Conservation (phyloP, 768 basidiomycete genomes). For the Amanita thiersii region DNA sequence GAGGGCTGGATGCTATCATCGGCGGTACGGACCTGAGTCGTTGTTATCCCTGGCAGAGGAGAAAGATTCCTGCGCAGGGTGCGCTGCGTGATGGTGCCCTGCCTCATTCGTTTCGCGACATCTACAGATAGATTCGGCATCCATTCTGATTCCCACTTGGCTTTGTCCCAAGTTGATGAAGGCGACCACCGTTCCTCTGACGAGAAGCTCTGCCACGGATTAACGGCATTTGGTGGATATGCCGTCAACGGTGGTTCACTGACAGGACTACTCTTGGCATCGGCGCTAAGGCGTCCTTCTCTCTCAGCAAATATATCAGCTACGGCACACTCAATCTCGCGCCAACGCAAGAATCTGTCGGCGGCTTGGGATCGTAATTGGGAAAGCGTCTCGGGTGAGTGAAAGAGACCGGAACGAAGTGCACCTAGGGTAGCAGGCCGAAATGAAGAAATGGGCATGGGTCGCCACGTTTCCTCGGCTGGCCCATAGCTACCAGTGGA, state of each 20-base stretch:
- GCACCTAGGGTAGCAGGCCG: constrained; percentile 41
- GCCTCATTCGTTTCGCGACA: constrained; percentile 42
- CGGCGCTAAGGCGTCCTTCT: neutral
- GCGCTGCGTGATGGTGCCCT: constrained; percentile 21
- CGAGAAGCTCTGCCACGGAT: constrained; percentile 5
- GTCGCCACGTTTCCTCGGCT: neutral
- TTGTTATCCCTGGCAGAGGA: neutral
- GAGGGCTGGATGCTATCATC: too few species aligned
- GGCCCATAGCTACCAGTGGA: constrained; percentile 14
- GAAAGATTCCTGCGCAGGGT: neutral
- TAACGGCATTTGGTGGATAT: constrained; percentile 10
- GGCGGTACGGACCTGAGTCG: neutral
- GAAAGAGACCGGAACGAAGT: constrained; percentile 54
- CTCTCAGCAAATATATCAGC: constrained; percentile 23
- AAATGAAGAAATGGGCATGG: constrained; percentile 38
- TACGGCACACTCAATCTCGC: constrained; percentile 56
- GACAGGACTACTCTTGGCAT: neutral
- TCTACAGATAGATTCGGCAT: constrained; percentile 51
- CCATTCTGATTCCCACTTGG: constrained; percentile 63
- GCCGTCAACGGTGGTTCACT: constrained; percentile 3
- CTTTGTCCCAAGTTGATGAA: constrained; percentile 43
- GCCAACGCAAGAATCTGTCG: constrained; percentile 65
- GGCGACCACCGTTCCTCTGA: neutral
- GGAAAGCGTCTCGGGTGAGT: constrained; percentile 51
- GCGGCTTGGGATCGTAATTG: constrained; percentile 54